Percentiles rank a stretch among this genome's conserved stretches.
Conservation (phyloP, 306 rosid species). For the Medicago lupulina region DNA sequence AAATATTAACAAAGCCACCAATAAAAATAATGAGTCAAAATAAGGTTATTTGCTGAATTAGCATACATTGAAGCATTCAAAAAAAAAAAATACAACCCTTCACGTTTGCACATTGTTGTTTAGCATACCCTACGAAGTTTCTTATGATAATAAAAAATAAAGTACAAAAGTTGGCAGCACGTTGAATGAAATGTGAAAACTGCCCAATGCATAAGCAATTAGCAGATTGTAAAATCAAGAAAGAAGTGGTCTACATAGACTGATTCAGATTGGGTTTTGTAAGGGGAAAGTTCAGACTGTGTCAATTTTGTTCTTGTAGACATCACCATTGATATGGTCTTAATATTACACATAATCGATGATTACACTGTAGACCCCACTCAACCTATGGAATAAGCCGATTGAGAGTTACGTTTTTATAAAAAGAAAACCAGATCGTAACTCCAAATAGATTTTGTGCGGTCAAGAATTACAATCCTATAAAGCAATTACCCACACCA, state of each 20-base stretch:
- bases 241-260: neutral
- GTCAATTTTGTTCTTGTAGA: too few relatives aligned
- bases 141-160: neutral
- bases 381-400: too few relatives aligned
- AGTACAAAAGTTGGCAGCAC: conserved; percentile 6
- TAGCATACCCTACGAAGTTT: neutral
- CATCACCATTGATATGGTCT: too few relatives aligned
- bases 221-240: neutral
- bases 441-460: too few relatives aligned
- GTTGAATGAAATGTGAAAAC: conserved; percentile 18
- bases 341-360: too few relatives aligned
- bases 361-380: too few relatives aligned
- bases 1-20: neutral
- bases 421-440: too few relatives aligned
- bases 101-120: conserved; percentile 22
- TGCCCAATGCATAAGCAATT: neutral
- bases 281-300: too few relatives aligned
- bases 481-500: too few relatives aligned
- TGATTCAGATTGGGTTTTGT: neutral
- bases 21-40: neutral
- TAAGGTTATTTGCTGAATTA: neutral
- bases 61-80: neutral
- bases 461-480: too few relatives aligned
- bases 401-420: too few relatives aligned
- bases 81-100: neutral